Evolutionary conservation across 108 stramenopile genomes (phyloP), one percentile per base, ranked within the genome.

Genomic region (Asterionellopsis glacialis): DNA sequence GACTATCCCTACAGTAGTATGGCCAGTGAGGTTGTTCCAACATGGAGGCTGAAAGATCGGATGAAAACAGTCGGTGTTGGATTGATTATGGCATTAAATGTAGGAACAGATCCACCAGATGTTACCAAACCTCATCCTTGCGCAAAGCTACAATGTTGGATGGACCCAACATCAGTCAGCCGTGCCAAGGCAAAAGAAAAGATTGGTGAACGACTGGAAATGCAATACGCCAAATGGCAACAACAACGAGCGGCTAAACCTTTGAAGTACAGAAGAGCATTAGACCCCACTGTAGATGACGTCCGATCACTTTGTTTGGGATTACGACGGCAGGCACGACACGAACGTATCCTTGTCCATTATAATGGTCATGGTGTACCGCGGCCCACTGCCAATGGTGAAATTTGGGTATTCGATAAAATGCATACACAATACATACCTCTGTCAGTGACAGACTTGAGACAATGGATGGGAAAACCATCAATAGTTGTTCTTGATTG

Each of bases 281-380:
- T 96, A 15, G 98, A 99, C 76, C 99, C 99, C 6, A 96, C 97
- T 0, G 77, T 90, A n/a, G 96, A 98, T n/a, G 82, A 91, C 47
- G 90, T 99, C 0, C 73, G 84, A 39, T 61, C 66, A 4, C 69
- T 98, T 23, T 97, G 95, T 59, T 43, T 70, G 12, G 51, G 67
- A 25, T 72, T 97, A 63, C 63, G 99, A 28, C 69, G 81, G 26
- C 67, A 73, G 41, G 96, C 96, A 2, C 69, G 73, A 53, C 22
- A 19, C 27, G 95, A 98, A 66, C 69, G 99, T 26, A 78, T 97
- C 7, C 63, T 99, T 33, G 58, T 99, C 27, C 99, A 99, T 77
- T 97, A 97, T 82, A 98, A 98, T 79, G 98, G 98, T 41, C 98
- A 98, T 65, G 99, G 99, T 13, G 98, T 98, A 13, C 99, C 99